Evolutionary conservation across 2,329 filamentous ascomycete genomes (phyloP), one percentile per base, ranked within the genome.

Genomic region (Paecilomyces sp.): DNA sequence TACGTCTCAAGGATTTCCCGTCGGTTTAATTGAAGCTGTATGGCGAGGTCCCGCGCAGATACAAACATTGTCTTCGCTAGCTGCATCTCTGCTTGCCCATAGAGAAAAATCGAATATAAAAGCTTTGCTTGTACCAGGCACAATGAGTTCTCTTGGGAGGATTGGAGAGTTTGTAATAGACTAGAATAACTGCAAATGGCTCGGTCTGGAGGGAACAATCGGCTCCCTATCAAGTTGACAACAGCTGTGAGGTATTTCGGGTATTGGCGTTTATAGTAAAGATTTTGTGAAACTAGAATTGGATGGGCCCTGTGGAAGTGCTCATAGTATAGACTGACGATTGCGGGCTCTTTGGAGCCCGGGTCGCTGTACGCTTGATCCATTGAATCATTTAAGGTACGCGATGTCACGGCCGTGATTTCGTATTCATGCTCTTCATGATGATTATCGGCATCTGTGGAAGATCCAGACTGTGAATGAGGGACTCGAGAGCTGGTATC

Each of bases 1-100:
- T 55, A 57, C 13, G 57, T 55, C n/a, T 55, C 13, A n/a, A 51
- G 50, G 24, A 60, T 55, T 2, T 57, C 55, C n/a, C 52, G 55
- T 18, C 55, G 54, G 18, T 60, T 60, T 55, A 60, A 57, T 1
- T 55, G 55, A 11, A 60, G n/a, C 15, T 50, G 30, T 15, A 58
- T 50, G 6, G 58, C 58, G 28, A 55, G 66, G 62, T 85, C 82
- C 6, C 87, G 8, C 12, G 31, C 31, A 8, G 7, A 7, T 7
- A 8, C 12, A 7, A 34, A 12, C 12, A 8, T 7, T 12, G 7
- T 34, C 7, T 34, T 55, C 13, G 58, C 55, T 22, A 55, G 55
- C 22, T 57, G 33, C n/a, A 55, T 54, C 6, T 60, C 55, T 13
- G 47, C 58, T 28, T 60, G 53, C 6, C 58, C 53, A 47, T 60